Evolutionary conservation across 257 asterid genomes (phyloP).

Genomic region (Solanum peruvianum): DNA sequence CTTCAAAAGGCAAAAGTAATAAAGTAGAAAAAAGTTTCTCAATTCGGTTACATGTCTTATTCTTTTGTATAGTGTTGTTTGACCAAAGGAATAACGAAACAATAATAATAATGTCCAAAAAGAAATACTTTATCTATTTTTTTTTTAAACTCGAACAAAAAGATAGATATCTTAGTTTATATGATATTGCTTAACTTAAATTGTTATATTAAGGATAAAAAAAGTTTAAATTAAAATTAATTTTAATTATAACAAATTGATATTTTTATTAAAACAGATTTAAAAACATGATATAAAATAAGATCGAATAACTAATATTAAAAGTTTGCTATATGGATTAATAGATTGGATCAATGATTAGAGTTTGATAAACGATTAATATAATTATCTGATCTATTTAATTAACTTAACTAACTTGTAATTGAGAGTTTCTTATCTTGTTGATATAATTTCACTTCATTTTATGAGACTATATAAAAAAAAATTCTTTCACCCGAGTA

Average conservation of each 20-base stretch:
- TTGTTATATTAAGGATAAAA: no score
- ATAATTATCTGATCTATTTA: background rate
- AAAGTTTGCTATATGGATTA: background rate
- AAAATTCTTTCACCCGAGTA: background rate
- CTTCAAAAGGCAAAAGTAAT: background rate
- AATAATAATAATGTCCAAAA: background rate
- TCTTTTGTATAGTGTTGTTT: background rate
- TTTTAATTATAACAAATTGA: no score
- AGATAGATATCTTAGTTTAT: no score
- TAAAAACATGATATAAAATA: no score
- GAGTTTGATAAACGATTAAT: background rate
- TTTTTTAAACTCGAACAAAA: no score
- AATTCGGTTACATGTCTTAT: background rate
- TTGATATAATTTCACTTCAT: background rate
- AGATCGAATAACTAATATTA: background rate
- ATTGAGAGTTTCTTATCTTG: background rate
- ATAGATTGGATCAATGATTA: background rate
- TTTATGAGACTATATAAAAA: background rate
- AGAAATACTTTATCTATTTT: no score
- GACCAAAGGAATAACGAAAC: background rate
- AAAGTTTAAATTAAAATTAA: no score
- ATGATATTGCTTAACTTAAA: no score
- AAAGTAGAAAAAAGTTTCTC: background rate
- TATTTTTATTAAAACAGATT: rapidly evolving
- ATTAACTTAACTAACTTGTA: background rate